phyloP scores from a whole-genome alignment of 148 eudicot genomes.

The Gaultheria prostrata region DNA sequence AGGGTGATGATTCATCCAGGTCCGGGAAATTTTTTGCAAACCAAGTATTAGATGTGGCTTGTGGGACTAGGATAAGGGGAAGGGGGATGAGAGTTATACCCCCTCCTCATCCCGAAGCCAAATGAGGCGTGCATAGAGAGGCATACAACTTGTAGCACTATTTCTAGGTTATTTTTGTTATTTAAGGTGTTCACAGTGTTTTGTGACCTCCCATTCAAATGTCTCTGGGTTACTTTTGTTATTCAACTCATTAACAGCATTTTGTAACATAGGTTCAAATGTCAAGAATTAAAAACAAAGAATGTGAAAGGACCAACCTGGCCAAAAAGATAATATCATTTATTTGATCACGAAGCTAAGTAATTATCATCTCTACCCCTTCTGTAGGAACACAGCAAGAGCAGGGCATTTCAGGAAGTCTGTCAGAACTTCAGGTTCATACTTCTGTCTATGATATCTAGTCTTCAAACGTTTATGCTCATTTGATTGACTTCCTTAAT shows the following conservation, averaged over 20 bases:
- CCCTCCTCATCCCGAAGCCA: no score
- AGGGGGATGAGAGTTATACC: no score
- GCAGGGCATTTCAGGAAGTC: conserved; percentile 85
- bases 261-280: conserved; percentile 4
- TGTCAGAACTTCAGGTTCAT: conserved; percentile 72
- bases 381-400: conserved; percentile 75
- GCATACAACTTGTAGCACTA: background rate
- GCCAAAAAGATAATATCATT: background rate
- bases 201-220: background rate
- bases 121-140: background rate
- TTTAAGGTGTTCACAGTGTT: conserved; percentile 7
- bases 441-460: background rate
- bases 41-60: no score
- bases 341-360: background rate
- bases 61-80: no score
- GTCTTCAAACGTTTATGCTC: background rate
- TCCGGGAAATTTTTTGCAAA: no score
- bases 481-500: conserved; percentile 12
- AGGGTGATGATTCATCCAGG: no score
- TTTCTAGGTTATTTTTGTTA: background rate
- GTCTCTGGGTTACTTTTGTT: background rate
- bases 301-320: background rate
- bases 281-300: background rate
- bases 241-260: background rate
- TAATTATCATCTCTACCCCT: background rate